Evolutionary conservation across 495 filamentous ascomycete genomes (phyloP).

Genomic region (Paragyromitra xinjiangensis): DNA sequence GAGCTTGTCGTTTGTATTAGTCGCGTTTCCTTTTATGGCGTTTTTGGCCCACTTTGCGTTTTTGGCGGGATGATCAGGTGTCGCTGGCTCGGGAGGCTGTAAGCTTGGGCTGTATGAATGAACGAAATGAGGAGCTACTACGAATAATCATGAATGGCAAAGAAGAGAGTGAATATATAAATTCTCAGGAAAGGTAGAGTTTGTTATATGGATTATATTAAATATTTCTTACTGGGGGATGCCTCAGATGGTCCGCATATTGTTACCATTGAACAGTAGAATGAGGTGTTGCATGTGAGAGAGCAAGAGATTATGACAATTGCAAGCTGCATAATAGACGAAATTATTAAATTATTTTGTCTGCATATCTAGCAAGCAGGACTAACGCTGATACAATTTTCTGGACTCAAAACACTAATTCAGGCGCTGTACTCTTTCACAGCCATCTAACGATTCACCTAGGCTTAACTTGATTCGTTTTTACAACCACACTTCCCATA

Average conservation of each 20-base stretch:
- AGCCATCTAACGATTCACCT: too few species aligned
- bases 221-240: not conserved
- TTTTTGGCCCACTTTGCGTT: slow-evolving; percentile 31
- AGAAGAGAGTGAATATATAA: slow-evolving; percentile 9
- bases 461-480: too few species aligned
- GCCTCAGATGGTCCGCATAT: not conserved
- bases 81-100: not conserved
- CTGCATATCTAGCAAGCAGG: too few species aligned
- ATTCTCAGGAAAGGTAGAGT: not conserved
- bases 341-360: too few species aligned
- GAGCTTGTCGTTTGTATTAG: slow-evolving; percentile 35
- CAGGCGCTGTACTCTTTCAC: too few species aligned
- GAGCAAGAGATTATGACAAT: not conserved
- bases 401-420: too few species aligned
- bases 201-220: not conserved
- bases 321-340: too few species aligned
- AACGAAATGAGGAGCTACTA: slow-evolving; percentile 7
- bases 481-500: too few species aligned
- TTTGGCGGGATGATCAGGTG: not conserved
- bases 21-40: slow-evolving; percentile 35
- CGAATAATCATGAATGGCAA: not conserved
- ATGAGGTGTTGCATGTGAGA: not conserved
- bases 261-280: not conserved
- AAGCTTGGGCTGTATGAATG: slow-evolving; percentile 4
- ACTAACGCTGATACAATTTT: too few species aligned